A percentile compares a stretch with the other conserved stretches of the same genome.
phyloP scores from a whole-genome alignment of 2,329 filamentous ascomycete genomes.

The Hypomyces rosellus region DNA sequence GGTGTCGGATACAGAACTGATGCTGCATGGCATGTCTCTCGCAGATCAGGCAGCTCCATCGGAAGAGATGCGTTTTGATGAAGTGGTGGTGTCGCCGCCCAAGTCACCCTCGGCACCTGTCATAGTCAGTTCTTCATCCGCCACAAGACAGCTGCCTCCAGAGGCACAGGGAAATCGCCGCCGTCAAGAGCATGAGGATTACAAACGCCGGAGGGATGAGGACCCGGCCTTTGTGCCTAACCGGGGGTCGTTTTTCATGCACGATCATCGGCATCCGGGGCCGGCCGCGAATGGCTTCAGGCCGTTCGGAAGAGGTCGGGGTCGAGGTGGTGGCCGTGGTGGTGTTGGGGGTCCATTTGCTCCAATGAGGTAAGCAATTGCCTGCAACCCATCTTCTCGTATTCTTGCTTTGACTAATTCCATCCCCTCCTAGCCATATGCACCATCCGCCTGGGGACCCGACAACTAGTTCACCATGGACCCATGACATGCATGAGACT shows the following conservation, averaged over 20 bases:
- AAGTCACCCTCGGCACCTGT: slow-evolving; percentile 43
- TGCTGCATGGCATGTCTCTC: slow-evolving; percentile 50
- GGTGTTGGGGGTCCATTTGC: slow-evolving; percentile 51
- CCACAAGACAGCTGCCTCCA: slow-evolving; percentile 31
- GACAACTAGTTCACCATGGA: slow-evolving; percentile 71
- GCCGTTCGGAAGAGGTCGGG: slow-evolving; percentile 61
- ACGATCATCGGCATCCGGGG: slow-evolving; percentile 81
- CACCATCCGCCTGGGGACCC: slow-evolving; percentile 49
- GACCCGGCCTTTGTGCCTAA: slow-evolving; percentile 94
- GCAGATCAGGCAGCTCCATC: slow-evolving; percentile 34
- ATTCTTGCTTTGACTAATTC: slow-evolving; percentile 20
- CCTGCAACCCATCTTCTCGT: neutral
- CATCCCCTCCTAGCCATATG: slow-evolving; percentile 24
- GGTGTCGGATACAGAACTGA: slow-evolving; percentile 50
- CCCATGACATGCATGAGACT: slow-evolving; percentile 87
- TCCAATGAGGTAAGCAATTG: slow-evolving; percentile 55
- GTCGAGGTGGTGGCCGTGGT: slow-evolving; percentile 53
- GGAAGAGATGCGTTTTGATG: slow-evolving; percentile 43
- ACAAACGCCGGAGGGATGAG: slow-evolving; percentile 78
- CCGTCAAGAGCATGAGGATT: slow-evolving; percentile 83
- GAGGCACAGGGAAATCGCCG: slow-evolving; percentile 63
- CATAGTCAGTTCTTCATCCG: slow-evolving; percentile 48
- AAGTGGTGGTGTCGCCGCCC: slow-evolving; percentile 32
- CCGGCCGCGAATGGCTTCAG: slow-evolving; percentile 72
- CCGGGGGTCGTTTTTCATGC: slow-evolving; percentile 92